Evolutionary conservation across 371 early-diverging fungal genomes (phyloP).

Genomic region (Dentiscutata heterogama): DNA sequence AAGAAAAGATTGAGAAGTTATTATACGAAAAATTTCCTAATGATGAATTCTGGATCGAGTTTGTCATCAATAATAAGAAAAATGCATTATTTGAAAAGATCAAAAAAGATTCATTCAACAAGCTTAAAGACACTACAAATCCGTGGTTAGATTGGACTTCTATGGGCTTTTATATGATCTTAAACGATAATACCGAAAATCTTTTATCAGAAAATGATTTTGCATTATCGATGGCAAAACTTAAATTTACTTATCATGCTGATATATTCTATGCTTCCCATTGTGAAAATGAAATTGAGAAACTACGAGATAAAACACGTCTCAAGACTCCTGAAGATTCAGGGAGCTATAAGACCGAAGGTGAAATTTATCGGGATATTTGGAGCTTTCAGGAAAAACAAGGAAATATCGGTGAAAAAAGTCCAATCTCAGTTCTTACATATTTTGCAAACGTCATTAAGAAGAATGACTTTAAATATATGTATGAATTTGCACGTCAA

Average conservation of each 20-base stretch:
- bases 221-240: background rate
- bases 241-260: background rate
- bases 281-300: constrained; percentile 26
- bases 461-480: constrained; percentile 1
- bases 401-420: background rate
- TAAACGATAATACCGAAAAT: no score
- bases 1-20: background rate
- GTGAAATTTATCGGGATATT: background rate
- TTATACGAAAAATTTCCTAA: background rate
- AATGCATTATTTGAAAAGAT: no score
- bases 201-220: no score
- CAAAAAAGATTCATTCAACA: no score
- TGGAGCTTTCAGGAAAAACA: background rate
- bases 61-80: no score
- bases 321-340: background rate
- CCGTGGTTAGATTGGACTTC: no score
- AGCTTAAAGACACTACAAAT: no score
- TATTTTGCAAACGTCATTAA: background rate
- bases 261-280: constrained; percentile 7
- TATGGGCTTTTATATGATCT: no score
- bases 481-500: background rate
- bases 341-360: background rate
- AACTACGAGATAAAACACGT: background rate
- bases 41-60: no score
- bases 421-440: background rate